phyloP scores from a whole-genome alignment of 2,329 filamentous ascomycete species.

The Lachnellula cervina region DNA sequence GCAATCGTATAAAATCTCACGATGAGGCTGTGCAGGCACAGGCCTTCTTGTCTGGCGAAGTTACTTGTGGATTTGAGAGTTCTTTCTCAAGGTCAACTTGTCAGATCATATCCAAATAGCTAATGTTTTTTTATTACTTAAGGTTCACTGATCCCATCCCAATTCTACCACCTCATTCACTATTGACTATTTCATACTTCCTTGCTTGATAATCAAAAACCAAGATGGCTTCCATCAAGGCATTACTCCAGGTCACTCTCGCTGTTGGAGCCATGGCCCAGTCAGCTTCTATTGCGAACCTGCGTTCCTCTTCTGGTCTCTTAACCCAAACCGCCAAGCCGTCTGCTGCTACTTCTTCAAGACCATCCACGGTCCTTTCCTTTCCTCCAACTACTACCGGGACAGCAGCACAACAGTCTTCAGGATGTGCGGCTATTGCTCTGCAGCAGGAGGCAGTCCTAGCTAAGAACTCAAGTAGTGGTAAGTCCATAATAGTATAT shows the following conservation, averaged over 20 bases:
- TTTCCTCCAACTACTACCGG: background rate
- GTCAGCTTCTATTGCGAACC: background rate
- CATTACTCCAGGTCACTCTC: background rate
- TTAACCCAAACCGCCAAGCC: background rate
- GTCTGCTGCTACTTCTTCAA: background rate
- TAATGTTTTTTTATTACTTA: background rate
- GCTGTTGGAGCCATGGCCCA: slow-evolving; percentile 4
- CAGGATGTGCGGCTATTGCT: background rate
- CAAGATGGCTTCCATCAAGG: slow-evolving; percentile 1
- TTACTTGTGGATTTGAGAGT: background rate
- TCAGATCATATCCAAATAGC: background rate
- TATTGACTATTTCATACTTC: background rate
- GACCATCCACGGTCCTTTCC: background rate
- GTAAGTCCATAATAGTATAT: background rate
- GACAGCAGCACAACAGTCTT: background rate
- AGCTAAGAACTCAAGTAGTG: background rate
- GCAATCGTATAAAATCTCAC: background rate
- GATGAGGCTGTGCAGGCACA: background rate
- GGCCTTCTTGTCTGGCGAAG: background rate
- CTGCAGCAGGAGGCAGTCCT: background rate
- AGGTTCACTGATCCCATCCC: background rate
- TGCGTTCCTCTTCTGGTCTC: background rate
- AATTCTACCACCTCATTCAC: background rate
- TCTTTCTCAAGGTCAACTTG: too few relatives aligned
- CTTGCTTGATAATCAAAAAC: background rate